A percentile compares a stretch with the other conserved stretches of the same genome.
These are phyloP conservation scores for Diaporthe longicolla DNA, from an alignment of 2,329 filamentous ascomycete species.

Conservation along the genomic window DNA sequence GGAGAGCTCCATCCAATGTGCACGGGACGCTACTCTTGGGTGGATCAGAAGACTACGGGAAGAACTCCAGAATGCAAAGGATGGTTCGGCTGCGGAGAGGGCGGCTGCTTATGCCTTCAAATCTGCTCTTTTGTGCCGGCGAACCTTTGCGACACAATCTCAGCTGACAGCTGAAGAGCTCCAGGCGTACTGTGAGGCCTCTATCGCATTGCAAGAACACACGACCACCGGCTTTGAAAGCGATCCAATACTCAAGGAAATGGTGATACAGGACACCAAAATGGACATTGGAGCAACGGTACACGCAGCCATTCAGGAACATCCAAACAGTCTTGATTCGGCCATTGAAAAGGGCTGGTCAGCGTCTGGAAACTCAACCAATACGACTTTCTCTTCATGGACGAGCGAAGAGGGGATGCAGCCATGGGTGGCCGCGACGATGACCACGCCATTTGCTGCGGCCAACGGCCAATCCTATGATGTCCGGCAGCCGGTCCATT, in stretches of 20 bases:
- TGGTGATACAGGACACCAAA: slow-evolving; percentile 63
- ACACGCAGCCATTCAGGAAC: slow-evolving; percentile 50
- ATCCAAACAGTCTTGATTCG: slow-evolving; percentile 47
- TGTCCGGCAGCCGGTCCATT: slow-evolving; percentile 49
- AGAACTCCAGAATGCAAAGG: slow-evolving; percentile 57
- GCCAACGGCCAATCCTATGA: background rate
- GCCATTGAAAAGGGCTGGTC: slow-evolving; percentile 61
- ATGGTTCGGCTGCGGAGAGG: slow-evolving; percentile 55
- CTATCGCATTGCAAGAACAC: slow-evolving; percentile 63
- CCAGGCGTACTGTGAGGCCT: slow-evolving; percentile 54
- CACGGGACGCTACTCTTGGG: slow-evolving; percentile 57
- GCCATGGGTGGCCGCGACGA: slow-evolving; percentile 51
- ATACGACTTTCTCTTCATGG: slow-evolving; percentile 11
- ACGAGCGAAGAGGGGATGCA: slow-evolving; percentile 47
- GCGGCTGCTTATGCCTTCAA: slow-evolving; percentile 63
- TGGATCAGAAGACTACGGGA: slow-evolving; percentile 66
- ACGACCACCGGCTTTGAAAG: slow-evolving; percentile 53
- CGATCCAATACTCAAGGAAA: slow-evolving; percentile 54
- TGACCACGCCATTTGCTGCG: slow-evolving; percentile 40
- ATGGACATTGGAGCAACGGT: slow-evolving; percentile 56
- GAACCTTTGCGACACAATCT: slow-evolving; percentile 55
- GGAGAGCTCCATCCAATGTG: slow-evolving; percentile 54
- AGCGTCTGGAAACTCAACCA: slow-evolving; percentile 46
- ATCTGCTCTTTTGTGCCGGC: slow-evolving; percentile 55
- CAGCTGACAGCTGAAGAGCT: slow-evolving; percentile 44